Conservation (phyloP, 306 rosid genomes). For the Rosa multiflora region DNA sequence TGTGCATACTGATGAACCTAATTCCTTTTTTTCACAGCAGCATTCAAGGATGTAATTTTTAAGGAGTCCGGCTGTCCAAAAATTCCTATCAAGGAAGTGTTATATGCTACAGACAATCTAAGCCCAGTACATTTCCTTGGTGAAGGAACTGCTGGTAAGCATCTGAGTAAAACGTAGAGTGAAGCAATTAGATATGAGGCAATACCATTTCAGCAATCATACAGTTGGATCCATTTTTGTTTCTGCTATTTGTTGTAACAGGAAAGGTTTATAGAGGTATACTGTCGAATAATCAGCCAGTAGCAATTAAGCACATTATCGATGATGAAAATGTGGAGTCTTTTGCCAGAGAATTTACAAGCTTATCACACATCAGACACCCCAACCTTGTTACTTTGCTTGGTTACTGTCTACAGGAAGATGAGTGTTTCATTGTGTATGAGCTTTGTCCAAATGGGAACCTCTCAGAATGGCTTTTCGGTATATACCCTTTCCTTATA, state of each 20-base stretch:
- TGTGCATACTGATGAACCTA: conserved; percentile 2
- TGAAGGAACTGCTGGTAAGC: conserved; percentile 50
- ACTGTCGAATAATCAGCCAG: conserved; percentile 44
- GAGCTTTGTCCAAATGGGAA: conserved; percentile 62
- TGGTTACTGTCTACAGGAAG: conserved; percentile 43
- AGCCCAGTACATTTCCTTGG: conserved; percentile 45
- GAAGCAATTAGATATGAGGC: neutral
- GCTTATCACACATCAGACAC: conserved; percentile 56
- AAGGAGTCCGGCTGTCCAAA: conserved; percentile 38
- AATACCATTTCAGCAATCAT: neutral
- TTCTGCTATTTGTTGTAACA: conserved; percentile 10
- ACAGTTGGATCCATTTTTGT: neutral
- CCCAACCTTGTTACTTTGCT: conserved; percentile 56
- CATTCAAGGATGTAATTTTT: conserved; percentile 25
- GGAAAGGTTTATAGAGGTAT: conserved; percentile 62
- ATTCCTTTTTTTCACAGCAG: conserved; percentile 1
- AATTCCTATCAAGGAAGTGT: conserved; percentile 42
- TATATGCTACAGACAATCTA: conserved; percentile 48
- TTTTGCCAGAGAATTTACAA: conserved; percentile 58
- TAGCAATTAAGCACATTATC: conserved; percentile 55
- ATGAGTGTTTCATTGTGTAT: conserved; percentile 65
- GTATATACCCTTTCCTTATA: conserved; percentile 22
- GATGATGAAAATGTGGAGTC: conserved; percentile 51
- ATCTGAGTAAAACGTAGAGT: neutral
- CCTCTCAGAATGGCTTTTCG: conserved; percentile 75